Percentiles rank a stretch among this genome's conserved stretches.
Conservation (phyloP, 768 basidiomycete genomes). For the Neoboletus subvelutipes region DNA sequence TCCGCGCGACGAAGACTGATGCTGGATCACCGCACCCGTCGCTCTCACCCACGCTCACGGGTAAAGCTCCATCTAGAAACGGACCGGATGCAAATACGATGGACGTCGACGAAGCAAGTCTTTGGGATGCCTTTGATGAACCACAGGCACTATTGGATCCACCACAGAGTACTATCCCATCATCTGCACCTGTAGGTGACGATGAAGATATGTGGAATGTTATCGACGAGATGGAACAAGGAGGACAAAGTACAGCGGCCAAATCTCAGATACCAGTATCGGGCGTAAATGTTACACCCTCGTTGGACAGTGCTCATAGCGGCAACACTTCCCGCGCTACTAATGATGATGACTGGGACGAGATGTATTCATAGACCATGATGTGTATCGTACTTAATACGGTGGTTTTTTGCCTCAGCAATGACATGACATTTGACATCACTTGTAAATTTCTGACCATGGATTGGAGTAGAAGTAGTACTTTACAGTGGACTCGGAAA, state of each 20-base stretch:
- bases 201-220: conserved; percentile 77
- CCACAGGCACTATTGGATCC: conserved; percentile 1
- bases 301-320: conserved; percentile 8
- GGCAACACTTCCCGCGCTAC: conserved; percentile 23
- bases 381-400: not conserved
- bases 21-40: not conserved
- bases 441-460: not conserved
- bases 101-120: conserved; percentile 40
- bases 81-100: conserved; percentile 12
- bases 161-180: not conserved
- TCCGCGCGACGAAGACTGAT: conserved; percentile 14
- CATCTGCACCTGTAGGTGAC: conserved; percentile 29
- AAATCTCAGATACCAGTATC: conserved; percentile 25
- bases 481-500: not conserved
- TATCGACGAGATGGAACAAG: conserved; percentile 52
- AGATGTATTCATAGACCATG: conserved; percentile 52
- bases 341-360: conserved; percentile 59
- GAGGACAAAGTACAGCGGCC: conserved; percentile 3
- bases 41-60: conserved; percentile 2
- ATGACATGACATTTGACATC: too few species aligned
- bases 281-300: conserved; percentile 19
- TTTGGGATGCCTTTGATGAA: conserved; percentile 34
- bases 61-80: conserved; percentile 7
- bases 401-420: not conserved
- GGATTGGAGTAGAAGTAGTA: not conserved